Percentiles rank a stretch among this genome's conserved stretches.
Conservation (phyloP, 495 filamentous ascomycete species). For the Penicillium ochrochloron region DNA sequence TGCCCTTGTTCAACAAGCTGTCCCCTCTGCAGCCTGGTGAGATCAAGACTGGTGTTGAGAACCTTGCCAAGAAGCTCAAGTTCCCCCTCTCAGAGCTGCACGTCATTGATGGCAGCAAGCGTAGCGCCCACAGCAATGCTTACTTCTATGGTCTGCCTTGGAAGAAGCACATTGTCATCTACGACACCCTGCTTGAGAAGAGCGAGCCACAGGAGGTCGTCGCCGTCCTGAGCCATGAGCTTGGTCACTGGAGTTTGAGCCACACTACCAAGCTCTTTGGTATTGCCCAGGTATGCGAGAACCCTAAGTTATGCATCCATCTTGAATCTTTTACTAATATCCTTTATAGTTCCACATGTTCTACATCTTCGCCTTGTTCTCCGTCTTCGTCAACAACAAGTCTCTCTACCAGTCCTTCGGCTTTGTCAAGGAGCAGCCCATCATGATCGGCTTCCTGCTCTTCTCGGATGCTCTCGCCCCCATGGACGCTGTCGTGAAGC, state of each 20-base stretch:
- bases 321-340: constrained; percentile 25
- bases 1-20: constrained; percentile 98
- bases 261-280: constrained; percentile 92
- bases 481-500: constrained; percentile 88
- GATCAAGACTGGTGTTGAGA: constrained; percentile 87
- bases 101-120: constrained; percentile 97
- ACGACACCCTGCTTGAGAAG: constrained; percentile 96
- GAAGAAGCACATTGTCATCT: constrained; percentile 99
- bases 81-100: constrained; percentile 91
- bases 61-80: constrained; percentile 78
- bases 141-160: constrained; percentile 98
- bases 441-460: constrained; percentile 94
- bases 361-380: constrained; percentile 95
- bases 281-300: constrained; percentile 74
- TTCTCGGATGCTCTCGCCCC: constrained; percentile 93
- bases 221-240: constrained; percentile 91
- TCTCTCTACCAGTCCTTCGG: constrained; percentile 91
- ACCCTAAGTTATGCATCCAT: neutral
- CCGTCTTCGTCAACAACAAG: constrained; percentile 92
- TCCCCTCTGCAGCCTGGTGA: constrained; percentile 85
- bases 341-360: constrained; percentile 77
- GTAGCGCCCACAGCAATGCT: constrained; percentile 95
- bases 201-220: constrained; percentile 89
- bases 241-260: constrained; percentile 94
- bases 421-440: constrained; percentile 81